Conservation (phyloP, 768 basidiomycete species). For the Podaxis pistillaris region DNA sequence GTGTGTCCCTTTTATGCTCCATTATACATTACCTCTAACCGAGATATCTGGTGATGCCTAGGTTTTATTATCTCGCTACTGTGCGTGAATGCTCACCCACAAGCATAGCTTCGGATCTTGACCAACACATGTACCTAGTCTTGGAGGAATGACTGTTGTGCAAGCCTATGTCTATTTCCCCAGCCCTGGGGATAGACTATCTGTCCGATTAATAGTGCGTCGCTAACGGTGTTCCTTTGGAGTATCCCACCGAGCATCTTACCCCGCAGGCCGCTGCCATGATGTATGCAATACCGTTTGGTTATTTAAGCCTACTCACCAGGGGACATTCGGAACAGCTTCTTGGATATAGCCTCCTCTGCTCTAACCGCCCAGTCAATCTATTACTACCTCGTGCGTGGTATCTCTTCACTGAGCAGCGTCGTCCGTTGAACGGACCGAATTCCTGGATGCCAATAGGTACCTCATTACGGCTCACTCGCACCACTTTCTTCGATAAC, state of each 20-base stretch:
- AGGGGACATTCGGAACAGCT: constrained; percentile 17
- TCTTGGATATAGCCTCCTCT: constrained; percentile 38
- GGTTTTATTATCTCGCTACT: constrained; percentile 29
- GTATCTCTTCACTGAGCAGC: not conserved
- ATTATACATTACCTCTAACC: not conserved
- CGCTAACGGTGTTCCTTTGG: not conserved
- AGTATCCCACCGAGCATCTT: not conserved
- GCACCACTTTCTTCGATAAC: constrained; percentile 36
- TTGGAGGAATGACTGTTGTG: constrained; percentile 38
- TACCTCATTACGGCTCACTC: constrained; percentile 43
- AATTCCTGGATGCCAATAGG: constrained; percentile 24
- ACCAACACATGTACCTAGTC: constrained; percentile 19
- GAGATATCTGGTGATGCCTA: not conserved
- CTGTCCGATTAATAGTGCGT: constrained; percentile 31
- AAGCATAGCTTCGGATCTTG: not conserved
- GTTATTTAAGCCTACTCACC: not conserved
- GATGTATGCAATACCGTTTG: constrained; percentile 21
- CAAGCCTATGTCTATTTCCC: constrained; percentile 42
- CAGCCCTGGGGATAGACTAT: constrained; percentile 23
- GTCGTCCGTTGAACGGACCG: not conserved
- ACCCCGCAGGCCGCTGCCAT: constrained; percentile 24
- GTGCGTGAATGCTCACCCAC: constrained; percentile 14
- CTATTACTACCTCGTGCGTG: constrained; percentile 41
- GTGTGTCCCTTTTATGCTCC: constrained; percentile 15
- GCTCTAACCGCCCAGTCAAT: constrained; percentile 41